Evolutionary conservation across 805 yeast genomes (phyloP), one percentile per base, ranked within the genome.

Genomic region (Candida ovalis): DNA sequence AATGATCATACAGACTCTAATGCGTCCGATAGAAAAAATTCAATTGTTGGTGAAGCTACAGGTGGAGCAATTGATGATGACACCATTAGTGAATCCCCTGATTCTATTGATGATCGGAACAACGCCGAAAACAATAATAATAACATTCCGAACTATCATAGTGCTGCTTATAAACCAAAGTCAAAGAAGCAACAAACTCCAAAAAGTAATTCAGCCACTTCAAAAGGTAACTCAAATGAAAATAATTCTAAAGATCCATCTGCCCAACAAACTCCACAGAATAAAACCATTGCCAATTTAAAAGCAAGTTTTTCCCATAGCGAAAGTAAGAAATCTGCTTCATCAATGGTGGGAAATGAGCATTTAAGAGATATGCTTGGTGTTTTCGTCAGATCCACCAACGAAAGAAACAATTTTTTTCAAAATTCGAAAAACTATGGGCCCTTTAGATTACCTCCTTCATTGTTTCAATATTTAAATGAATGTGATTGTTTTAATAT

Each of bases 291-390:
- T 21, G 35, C n/a, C 17, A 30, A 30, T 30, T 30, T 30, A 17
- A 30, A 30, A 15, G 35, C 35, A 30, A 30, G 35, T 30, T 30
- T 30, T 30, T 8, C 17, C n/a, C 9, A 30, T 12, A 30, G 35
- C 5, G 36, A 33, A 2, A 17, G 30, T 13, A 35, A 24, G 17
- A 32, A 40, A 12, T 23, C 40, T 13, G 17, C 46, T n/a, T 45
- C 50, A 15, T 42, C 48, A 10, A 35, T 50, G 19, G 32, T 49
- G 12, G 49, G 51, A n/a, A 51, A 47, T 27, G 49, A 49, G 23
- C 45, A 46, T n/a, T 27, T 55, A 22, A 43, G 55, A 28, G 58
- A 55, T 33, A 55, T 55, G 57, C 41, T 55, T 4, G 58, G 58
- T 35, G 54, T 55, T n/a, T 55, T 55, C 45, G 52, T 55, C 6